Evolutionary conservation across 164 flowering plant genomes (phyloP).

Genomic region (Vitis labrusca): DNA sequence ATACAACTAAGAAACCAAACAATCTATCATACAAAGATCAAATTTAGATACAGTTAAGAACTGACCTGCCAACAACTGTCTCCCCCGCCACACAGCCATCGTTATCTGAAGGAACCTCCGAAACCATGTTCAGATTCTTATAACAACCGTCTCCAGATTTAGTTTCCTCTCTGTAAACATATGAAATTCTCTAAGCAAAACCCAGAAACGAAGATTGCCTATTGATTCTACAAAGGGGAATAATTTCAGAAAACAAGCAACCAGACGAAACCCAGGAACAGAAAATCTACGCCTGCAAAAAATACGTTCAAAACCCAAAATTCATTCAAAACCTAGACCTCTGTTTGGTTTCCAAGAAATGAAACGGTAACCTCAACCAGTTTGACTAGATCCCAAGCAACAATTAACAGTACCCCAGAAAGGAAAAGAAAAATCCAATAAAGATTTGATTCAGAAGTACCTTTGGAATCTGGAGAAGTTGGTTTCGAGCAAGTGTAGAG

Average conservation of each 20-base stretch:
- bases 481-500: neutral
- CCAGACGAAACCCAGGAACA: neutral
- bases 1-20: too few species aligned
- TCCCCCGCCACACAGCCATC: conserved; percentile 1
- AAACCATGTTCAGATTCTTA: conserved; percentile 1
- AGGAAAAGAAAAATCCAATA: neutral
- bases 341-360: conserved; percentile 1
- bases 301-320: neutral
- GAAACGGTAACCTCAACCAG: neutral
- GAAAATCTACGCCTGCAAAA: neutral
- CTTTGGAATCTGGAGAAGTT: neutral
- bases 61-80: conserved; percentile 7
- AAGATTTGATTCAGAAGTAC: neutral
- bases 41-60: neutral
- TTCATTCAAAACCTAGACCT: neutral
- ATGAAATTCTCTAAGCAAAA: neutral
- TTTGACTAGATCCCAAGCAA: neutral
- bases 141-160: neutral
- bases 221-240: neutral
- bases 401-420: neutral
- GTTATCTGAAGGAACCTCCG: neutral
- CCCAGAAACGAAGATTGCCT: neutral
- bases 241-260: neutral
- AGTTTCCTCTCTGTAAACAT: neutral
- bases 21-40: too few species aligned